These are phyloP conservation scores for Kitagawia praeruptora DNA, from an alignment of 129 eudicot genomes.

Conservation along the genomic window DNA sequence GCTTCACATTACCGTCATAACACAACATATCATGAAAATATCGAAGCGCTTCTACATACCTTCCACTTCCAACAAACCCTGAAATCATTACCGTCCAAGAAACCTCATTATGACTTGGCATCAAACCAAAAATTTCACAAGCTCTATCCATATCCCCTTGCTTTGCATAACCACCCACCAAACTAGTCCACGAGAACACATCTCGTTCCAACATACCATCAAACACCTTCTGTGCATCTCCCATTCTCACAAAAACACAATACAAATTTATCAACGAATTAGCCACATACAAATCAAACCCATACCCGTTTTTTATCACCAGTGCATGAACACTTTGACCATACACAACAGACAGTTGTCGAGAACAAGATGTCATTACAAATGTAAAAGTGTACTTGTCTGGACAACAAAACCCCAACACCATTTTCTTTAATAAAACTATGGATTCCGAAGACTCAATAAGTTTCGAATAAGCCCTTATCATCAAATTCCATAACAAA, in stretches of 20 bases:
- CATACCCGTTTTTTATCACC: conserved; percentile 47
- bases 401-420: conserved; percentile 27
- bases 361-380: conserved; percentile 66
- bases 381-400: conserved; percentile 69
- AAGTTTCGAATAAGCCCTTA: conserved; percentile 57
- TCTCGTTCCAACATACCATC: conserved; percentile 65
- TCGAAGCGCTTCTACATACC: conserved; percentile 43
- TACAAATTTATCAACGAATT: conserved; percentile 62
- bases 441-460: conserved; percentile 42
- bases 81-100: conserved; percentile 82
- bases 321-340: conserved; percentile 59
- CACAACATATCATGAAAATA: conserved; percentile 44
- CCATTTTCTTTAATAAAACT: conserved; percentile 40
- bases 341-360: conserved; percentile 26
- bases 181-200: conserved; percentile 84
- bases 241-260: conserved; percentile 31
- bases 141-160: conserved; percentile 47
- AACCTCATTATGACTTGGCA: conserved; percentile 61
- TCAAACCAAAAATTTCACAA: conserved; percentile 36
- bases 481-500: conserved; percentile 63
- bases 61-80: conserved; percentile 46
- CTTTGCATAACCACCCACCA: conserved; percentile 55
- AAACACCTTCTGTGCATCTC: conserved; percentile 50
- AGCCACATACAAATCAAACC: conserved; percentile 39
- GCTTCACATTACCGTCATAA: conserved; percentile 24